Conservation (phyloP, 768 basidiomycete species). For the Tubosaeta brunneosetosa region DNA sequence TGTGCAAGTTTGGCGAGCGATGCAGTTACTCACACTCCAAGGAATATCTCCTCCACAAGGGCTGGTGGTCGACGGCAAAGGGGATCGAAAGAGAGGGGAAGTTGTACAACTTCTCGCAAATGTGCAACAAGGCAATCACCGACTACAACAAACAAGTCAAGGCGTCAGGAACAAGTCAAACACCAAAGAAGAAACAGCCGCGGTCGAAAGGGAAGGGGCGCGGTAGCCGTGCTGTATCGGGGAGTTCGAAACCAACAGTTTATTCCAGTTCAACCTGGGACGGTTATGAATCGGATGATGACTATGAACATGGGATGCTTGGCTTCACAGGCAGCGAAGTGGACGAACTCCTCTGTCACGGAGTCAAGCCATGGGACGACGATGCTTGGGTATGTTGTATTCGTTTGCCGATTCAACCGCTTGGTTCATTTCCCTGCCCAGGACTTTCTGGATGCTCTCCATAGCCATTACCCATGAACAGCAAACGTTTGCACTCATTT, state of each 20-base stretch:
- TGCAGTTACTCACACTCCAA: constrained; percentile 50
- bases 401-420: too few species aligned
- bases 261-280: background rate
- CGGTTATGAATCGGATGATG: background rate
- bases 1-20: constrained; percentile 36
- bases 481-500: background rate
- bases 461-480: background rate
- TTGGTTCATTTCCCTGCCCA: background rate
- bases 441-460: constrained; percentile 16
- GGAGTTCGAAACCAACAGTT: background rate
- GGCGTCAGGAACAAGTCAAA: background rate
- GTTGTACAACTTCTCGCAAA: background rate
- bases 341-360: constrained; percentile 34
- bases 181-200: constrained; percentile 1
- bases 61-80: constrained; percentile 42
- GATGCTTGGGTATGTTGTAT: constrained; percentile 34
- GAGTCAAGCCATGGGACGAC: constrained; percentile 45
- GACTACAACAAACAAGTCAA: background rate
- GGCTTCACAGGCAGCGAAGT: constrained; percentile 32
- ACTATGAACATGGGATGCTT: background rate
- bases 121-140: background rate
- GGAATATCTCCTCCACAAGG: constrained; percentile 37
- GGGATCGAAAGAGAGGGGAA: constrained; percentile 3
- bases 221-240: background rate
- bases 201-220: constrained; percentile 3